Percentiles rank a stretch among this genome's conserved stretches.
Conservation (phyloP, 2,329 filamentous ascomycete genomes). For the Fusarium albidum region DNA sequence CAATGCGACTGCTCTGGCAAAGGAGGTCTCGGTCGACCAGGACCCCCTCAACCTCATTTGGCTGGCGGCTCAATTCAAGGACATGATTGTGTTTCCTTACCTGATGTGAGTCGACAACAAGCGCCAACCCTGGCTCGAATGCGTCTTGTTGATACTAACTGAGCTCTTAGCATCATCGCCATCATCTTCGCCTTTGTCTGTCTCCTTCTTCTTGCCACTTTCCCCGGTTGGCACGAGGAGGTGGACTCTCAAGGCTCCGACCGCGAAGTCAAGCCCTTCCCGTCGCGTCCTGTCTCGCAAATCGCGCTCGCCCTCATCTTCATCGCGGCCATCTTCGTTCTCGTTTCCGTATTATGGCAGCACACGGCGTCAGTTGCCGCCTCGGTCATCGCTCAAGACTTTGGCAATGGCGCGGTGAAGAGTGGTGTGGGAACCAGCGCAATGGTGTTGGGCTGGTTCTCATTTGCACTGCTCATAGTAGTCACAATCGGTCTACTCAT, state of each 20-base stretch:
- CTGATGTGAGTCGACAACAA: slow-evolving; percentile 72
- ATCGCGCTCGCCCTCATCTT: slow-evolving; percentile 93
- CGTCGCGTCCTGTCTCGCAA: slow-evolving; percentile 90
- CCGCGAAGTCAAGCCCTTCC: slow-evolving; percentile 92
- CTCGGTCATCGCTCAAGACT: slow-evolving; percentile 89
- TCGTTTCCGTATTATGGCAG: slow-evolving; percentile 85
- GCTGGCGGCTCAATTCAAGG: slow-evolving; percentile 97
- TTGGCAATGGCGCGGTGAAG: slow-evolving; percentile 87
- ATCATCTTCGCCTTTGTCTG: slow-evolving; percentile 97
- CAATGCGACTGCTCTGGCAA: slow-evolving; percentile 92
- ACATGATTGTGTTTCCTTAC: slow-evolving; percentile 98
- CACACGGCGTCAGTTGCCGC: slow-evolving; percentile 97
- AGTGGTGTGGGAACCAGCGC: slow-evolving; percentile 92
- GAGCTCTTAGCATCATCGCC: slow-evolving; percentile 79
- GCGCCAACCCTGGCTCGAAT: no score
- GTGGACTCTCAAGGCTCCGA: slow-evolving; percentile 82
- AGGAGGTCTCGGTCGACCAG: slow-evolving; percentile 88
- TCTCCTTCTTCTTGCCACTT: slow-evolving; percentile 93
- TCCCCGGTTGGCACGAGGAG: slow-evolving; percentile 97
- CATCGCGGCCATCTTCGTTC: slow-evolving; percentile 73
- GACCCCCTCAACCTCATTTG: slow-evolving; percentile 97
- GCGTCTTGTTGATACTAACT: slow-evolving; percentile 5
- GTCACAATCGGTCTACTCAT: slow-evolving; percentile 94
- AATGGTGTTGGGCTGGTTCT: slow-evolving; percentile 98
- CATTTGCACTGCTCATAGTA: slow-evolving; percentile 90